Percentiles rank a stretch among this genome's conserved stretches.
phyloP scores from a whole-genome alignment of 2,329 filamentous ascomycete genomes.

The Paecilomyces dactylethromorphus region DNA sequence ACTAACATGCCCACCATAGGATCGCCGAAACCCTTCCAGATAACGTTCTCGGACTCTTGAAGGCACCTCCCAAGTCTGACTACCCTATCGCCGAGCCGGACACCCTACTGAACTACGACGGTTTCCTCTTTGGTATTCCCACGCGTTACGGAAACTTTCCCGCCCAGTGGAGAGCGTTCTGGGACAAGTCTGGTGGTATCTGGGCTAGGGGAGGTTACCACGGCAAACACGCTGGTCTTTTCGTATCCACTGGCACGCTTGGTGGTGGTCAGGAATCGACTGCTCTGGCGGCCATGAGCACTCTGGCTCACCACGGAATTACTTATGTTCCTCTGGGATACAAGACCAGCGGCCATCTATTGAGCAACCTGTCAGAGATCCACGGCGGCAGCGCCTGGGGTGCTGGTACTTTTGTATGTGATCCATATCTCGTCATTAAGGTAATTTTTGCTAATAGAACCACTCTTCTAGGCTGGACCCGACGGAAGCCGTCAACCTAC shows the following conservation, averaged over 20 bases:
- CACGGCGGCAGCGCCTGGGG: conserved; percentile 90
- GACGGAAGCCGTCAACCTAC: neutral
- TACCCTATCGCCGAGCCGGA: conserved; percentile 58
- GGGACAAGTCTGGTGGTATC: conserved; percentile 82
- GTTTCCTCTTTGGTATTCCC: conserved; percentile 86
- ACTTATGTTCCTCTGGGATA: conserved; percentile 95
- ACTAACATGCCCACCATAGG: conserved; percentile 33
- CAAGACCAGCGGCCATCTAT: conserved; percentile 59
- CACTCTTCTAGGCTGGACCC: neutral
- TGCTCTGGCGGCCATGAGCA: conserved; percentile 71
- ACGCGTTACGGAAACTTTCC: conserved; percentile 97
- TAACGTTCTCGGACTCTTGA: conserved; percentile 84
- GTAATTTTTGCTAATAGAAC: neutral
- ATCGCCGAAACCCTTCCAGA: conserved; percentile 81
- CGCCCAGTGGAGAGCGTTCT: conserved; percentile 80
- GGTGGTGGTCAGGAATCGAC: conserved; percentile 95
- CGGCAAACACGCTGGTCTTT: conserved; percentile 87
- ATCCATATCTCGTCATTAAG: neutral
- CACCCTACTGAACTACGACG: conserved; percentile 71
- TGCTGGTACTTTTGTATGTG: conserved; percentile 69
- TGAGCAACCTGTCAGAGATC: conserved; percentile 69
- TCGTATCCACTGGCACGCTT: conserved; percentile 72
- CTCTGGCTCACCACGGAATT: conserved; percentile 86
- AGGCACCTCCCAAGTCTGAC: conserved; percentile 70
- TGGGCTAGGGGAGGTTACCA: conserved; percentile 71